Evolutionary conservation across 2,329 filamentous ascomycete species (phyloP).

Genomic region (Colletotrichum musae): DNA sequence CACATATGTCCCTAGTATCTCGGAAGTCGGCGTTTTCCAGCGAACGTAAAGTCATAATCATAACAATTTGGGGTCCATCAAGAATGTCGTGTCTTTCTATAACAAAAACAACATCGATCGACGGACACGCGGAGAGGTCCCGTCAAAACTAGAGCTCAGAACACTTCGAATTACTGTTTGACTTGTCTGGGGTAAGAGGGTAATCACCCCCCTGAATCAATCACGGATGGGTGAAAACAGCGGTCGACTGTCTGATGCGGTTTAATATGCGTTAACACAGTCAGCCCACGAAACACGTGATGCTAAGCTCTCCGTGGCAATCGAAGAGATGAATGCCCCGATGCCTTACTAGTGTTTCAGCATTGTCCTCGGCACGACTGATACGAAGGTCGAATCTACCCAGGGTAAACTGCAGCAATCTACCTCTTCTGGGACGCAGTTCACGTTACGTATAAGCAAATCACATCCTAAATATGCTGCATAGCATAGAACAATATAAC

Average conservation of each 20-base stretch:
- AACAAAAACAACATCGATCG: not conserved
- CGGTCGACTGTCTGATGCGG: too few species aligned
- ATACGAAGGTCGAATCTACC: constrained; percentile 74
- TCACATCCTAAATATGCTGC: constrained; percentile 46
- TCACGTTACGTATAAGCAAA: constrained; percentile 32
- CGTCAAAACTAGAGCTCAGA: not conserved
- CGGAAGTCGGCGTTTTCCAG: not conserved
- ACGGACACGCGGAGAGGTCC: not conserved
- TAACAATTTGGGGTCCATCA: not conserved
- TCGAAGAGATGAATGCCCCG: constrained; percentile 74
- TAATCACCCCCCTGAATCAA: not conserved
- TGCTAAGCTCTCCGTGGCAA: constrained; percentile 68
- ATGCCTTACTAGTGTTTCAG: constrained; percentile 71
- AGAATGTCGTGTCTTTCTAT: not conserved
- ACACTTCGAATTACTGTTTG: not conserved
- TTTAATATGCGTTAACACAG: too few species aligned
- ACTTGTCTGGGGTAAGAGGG: not conserved
- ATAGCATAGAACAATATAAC: constrained; percentile 47
- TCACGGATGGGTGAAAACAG: too few species aligned
- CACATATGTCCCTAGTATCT: not conserved
- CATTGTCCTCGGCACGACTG: constrained; percentile 72
- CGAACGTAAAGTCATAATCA: not conserved
- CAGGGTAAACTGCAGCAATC: constrained; percentile 56
- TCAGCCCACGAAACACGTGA: constrained; percentile 71
- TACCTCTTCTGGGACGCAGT: not conserved